phyloP scores from a whole-genome alignment of 2,329 filamentous ascomycete species.

The Tolypocladium ophioglossoides region DNA sequence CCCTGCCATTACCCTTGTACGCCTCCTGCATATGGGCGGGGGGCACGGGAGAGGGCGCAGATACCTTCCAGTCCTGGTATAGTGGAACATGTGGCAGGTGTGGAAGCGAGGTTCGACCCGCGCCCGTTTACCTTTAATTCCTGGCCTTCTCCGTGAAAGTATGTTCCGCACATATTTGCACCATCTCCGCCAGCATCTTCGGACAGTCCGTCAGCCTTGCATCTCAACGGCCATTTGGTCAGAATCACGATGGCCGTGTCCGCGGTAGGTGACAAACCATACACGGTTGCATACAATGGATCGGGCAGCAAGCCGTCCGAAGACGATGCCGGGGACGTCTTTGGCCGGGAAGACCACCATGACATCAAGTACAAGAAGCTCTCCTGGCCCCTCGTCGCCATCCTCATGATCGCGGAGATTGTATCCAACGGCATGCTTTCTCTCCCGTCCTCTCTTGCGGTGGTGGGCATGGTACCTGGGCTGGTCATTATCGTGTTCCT shows the following conservation, averaged over 20 bases:
- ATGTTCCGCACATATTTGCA: neutral
- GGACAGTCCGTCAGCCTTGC: neutral
- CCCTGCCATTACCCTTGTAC: too few species aligned
- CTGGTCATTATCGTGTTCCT: conserved; percentile 39
- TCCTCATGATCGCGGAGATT: conserved; percentile 46
- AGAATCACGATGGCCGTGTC: neutral
- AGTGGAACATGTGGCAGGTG: neutral
- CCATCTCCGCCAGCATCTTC: neutral
- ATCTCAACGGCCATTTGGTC: neutral
- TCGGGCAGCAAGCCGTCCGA: neutral
- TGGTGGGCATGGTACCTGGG: conserved; percentile 40
- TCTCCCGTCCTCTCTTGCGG: conserved; percentile 38
- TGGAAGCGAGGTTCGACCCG: neutral
- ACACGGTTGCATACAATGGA: neutral
- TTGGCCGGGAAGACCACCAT: conserved; percentile 16
- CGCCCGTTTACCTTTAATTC: neutral
- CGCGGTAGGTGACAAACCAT: neutral
- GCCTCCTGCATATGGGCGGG: too few species aligned
- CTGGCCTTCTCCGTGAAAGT: neutral
- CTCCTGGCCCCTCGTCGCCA: conserved; percentile 38
- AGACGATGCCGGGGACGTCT: conserved; percentile 5
- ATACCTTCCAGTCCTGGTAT: neutral
- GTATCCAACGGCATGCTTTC: conserved; percentile 44
- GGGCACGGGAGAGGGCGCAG: neutral
- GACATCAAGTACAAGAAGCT: conserved; percentile 43